Conservation (phyloP, 148 eudicot species). For the Pouteria glomerata region DNA sequence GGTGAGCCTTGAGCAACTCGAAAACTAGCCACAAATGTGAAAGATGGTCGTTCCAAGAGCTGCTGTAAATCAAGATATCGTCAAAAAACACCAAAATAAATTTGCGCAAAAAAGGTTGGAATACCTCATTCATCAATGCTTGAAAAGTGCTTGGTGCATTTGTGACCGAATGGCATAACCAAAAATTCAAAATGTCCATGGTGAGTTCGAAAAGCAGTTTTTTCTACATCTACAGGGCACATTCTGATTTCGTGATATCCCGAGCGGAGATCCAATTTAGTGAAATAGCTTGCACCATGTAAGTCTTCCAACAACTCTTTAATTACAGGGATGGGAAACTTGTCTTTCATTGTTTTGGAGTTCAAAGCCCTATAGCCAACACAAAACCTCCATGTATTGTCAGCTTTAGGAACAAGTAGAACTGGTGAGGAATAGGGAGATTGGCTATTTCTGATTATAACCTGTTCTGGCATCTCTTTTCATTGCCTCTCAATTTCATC, state of each 20-base stretch:
- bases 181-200: no score
- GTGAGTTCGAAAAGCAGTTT: constrained; percentile 8
- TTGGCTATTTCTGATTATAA: neutral
- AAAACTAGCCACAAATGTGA: no score
- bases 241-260: constrained; percentile 10
- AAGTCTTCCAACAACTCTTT: constrained; percentile 8
- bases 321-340: constrained; percentile 10
- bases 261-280: constrained; percentile 2
- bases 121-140: constrained; percentile 4
- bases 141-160: constrained; percentile 2
- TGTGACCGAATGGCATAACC: no score
- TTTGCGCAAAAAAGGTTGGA: constrained; percentile 5
- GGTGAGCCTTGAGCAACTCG: no score
- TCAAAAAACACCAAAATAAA: no score
- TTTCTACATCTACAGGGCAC: neutral
- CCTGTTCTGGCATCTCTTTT: neutral
- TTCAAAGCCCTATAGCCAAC: no score
- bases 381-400: neutral
- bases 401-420: neutral
- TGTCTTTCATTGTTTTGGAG: no score
- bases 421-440: neutral
- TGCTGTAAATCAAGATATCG: no score
- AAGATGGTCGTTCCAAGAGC: no score
- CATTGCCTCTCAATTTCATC: neutral
- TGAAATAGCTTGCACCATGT: constrained; percentile 1